Conservation (phyloP, 176 grass and related monocot genomes). For the Eleusine coracana region DNA sequence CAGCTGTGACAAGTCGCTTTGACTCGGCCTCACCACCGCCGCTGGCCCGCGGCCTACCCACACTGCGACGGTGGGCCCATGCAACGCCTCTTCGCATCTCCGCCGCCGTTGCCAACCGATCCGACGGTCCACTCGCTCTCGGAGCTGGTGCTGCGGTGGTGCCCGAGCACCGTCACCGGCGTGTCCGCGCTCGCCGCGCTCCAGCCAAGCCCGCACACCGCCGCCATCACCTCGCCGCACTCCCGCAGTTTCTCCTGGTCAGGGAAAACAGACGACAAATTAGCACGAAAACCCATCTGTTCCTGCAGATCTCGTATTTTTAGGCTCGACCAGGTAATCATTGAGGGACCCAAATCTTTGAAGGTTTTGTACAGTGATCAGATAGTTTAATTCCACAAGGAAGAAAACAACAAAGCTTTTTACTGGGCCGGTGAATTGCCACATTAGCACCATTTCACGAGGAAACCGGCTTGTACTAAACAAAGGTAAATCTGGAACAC, state of each 20-base stretch:
- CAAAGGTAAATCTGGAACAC: background rate
- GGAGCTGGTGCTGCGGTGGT: slow-evolving; percentile 57
- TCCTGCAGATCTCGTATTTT: slow-evolving; percentile 14
- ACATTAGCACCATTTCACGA: slow-evolving; percentile 18
- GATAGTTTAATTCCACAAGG: slow-evolving; percentile 28
- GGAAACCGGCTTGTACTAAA: background rate
- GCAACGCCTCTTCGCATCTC: slow-evolving; percentile 67
- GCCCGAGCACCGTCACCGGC: slow-evolving; percentile 78
- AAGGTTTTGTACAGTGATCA: background rate
- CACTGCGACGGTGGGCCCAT: slow-evolving; percentile 56
- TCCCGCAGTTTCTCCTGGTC: slow-evolving; percentile 71
- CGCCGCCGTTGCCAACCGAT: slow-evolving; percentile 50
- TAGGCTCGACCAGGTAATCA: background rate
- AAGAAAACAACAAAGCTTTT: slow-evolving; percentile 39
- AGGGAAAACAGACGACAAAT: slow-evolving; percentile 10
- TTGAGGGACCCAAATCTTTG: background rate
- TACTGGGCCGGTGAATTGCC: slow-evolving; percentile 25
- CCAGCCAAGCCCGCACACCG: slow-evolving; percentile 23
- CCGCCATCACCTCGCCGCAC: slow-evolving; percentile 64
- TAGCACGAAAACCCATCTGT: background rate
- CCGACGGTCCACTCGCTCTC: slow-evolving; percentile 75
- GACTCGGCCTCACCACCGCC: background rate
- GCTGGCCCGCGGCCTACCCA: slow-evolving; percentile 41
- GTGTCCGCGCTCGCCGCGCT: slow-evolving; percentile 58
- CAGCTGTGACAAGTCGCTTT: slow-evolving; percentile 24